phyloP scores from a whole-genome alignment of 352 stramenopile species.

The Globisporangium canariense region DNA sequence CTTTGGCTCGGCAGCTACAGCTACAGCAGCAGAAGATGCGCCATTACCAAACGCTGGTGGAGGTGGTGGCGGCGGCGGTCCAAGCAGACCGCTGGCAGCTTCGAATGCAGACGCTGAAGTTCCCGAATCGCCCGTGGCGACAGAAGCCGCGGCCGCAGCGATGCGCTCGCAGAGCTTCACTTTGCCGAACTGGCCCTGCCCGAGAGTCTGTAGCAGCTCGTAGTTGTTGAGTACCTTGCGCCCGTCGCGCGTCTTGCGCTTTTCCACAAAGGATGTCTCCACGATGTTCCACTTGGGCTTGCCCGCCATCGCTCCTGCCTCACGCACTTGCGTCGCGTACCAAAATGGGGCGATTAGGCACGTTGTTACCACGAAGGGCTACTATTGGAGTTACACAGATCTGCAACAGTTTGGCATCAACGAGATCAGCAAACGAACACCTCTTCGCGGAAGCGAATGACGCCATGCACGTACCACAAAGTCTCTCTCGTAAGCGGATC shows the following conservation, averaged over 20 bases:
- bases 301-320: too few species aligned
- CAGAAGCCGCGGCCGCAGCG: neutral
- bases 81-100: slow-evolving; percentile 2
- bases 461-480: too few species aligned
- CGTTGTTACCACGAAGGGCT: too few species aligned
- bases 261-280: slow-evolving; percentile 49
- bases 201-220: slow-evolving; percentile 57
- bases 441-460: too few species aligned
- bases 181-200: slow-evolving; percentile 80
- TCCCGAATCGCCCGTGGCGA: neutral
- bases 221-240: slow-evolving; percentile 84
- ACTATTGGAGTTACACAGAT: too few species aligned
- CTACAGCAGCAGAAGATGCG: slow-evolving; percentile 1
- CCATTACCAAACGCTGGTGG: slow-evolving; percentile 9
- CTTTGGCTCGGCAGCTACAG: slow-evolving; percentile 13
- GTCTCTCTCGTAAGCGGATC: too few species aligned
- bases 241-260: slow-evolving; percentile 43
- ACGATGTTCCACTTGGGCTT: slow-evolving; percentile 55
- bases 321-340: too few species aligned
- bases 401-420: too few species aligned
- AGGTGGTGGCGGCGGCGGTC: slow-evolving; percentile 10
- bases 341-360: too few species aligned
- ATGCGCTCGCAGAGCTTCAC: slow-evolving; percentile 82
- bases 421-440: too few species aligned
- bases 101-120: neutral